phyloP scores from a whole-genome alignment of 805 yeast species.

The Candida jianshihensis region DNA sequence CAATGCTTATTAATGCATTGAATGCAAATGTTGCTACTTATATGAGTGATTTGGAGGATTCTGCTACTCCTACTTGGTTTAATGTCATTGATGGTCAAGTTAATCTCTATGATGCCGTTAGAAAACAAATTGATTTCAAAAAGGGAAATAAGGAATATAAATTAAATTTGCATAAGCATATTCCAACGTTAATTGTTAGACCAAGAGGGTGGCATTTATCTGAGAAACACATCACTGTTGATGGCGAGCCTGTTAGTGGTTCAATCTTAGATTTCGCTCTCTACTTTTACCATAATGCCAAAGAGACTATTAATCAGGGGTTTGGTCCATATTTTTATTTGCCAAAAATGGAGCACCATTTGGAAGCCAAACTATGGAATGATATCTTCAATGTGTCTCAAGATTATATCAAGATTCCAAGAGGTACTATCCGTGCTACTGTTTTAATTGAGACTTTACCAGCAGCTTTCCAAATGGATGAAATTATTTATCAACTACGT shows the following conservation, averaged over 20 bases:
- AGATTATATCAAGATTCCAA: conserved; percentile 57
- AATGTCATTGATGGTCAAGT: conserved; percentile 79
- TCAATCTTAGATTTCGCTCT: conserved; percentile 76
- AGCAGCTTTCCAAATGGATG: conserved; percentile 83
- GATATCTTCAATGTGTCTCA: conserved; percentile 72
- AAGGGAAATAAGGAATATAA: conserved; percentile 32
- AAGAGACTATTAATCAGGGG: conserved; percentile 52
- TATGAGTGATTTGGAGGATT: conserved; percentile 84
- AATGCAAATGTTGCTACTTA: conserved; percentile 75
- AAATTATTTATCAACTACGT: conserved; percentile 69
- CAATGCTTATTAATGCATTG: conserved; percentile 77
- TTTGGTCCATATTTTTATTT: conserved; percentile 77
- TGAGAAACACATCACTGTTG: conserved; percentile 64
- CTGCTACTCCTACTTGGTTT: conserved; percentile 78
- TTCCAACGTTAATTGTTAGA: conserved; percentile 75
- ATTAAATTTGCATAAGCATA: conserved; percentile 36
- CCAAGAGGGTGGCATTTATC: conserved; percentile 88
- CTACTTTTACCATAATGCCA: conserved; percentile 71
- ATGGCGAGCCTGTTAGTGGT: conserved; percentile 72
- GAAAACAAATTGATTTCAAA: conserved; percentile 54
- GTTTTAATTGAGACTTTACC: conserved; percentile 80
- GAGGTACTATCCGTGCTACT: conserved; percentile 78
- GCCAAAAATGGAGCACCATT: conserved; percentile 83
- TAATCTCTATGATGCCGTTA: conserved; percentile 67
- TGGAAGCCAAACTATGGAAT: conserved; percentile 80